Conservation (phyloP, 108 stramenopile genomes). For the Discostella pseudostelligera region DNA sequence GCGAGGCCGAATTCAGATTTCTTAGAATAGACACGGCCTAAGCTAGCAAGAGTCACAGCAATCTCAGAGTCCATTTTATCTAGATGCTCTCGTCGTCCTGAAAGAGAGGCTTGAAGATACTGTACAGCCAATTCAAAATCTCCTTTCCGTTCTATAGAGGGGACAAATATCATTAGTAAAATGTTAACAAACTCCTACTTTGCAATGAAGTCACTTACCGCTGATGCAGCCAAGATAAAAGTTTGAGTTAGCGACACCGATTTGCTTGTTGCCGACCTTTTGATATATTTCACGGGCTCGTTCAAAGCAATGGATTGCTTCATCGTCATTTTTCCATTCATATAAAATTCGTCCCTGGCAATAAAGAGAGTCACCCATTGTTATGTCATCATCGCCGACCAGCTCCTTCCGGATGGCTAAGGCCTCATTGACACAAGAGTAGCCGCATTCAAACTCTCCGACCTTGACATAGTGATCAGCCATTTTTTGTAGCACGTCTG, state of each 20-base stretch:
- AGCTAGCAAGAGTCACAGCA: slow-evolving; percentile 24
- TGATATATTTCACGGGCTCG: slow-evolving; percentile 29
- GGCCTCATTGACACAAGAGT: slow-evolving; percentile 46
- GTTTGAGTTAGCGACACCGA: slow-evolving; percentile 33
- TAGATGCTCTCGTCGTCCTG: slow-evolving; percentile 26
- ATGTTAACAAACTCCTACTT: background rate
- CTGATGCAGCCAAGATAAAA: slow-evolving; percentile 37
- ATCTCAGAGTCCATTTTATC: slow-evolving; percentile 25
- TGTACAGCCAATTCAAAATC: slow-evolving; percentile 30
- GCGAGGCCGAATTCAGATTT: slow-evolving; percentile 33
- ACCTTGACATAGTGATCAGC: slow-evolving; percentile 38
- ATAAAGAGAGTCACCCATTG: slow-evolving; percentile 44
- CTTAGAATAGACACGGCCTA: slow-evolving; percentile 38
- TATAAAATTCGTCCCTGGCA: slow-evolving; percentile 43
- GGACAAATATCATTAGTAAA: background rate
- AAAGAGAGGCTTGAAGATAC: slow-evolving; percentile 35
- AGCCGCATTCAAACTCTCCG: slow-evolving; percentile 45
- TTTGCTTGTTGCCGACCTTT: slow-evolving; percentile 14
- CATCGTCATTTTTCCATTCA: slow-evolving; percentile 36
- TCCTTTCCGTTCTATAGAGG: slow-evolving; percentile 13
- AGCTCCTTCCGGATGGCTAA: slow-evolving; percentile 30
- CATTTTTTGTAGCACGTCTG: slow-evolving; percentile 38
- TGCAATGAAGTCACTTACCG: slow-evolving; percentile 7
- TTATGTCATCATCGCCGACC: slow-evolving; percentile 26
- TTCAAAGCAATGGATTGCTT: slow-evolving; percentile 39